These are phyloP conservation scores for Zygotorulaspora danielsina DNA, from an alignment of 805 yeast genomes.

Conservation along the genomic window DNA sequence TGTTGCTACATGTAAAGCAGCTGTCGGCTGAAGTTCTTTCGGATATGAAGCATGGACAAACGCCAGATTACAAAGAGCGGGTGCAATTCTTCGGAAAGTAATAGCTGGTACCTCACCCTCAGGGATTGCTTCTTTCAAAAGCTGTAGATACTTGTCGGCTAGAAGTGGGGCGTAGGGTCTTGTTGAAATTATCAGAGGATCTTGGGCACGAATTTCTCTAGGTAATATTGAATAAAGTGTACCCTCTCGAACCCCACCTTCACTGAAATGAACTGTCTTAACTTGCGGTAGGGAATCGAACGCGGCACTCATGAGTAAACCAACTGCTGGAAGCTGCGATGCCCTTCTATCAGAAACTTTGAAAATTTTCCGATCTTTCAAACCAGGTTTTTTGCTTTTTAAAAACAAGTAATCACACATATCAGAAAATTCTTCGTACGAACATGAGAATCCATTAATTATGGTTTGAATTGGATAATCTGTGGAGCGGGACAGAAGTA, in stretches of 20 bases:
- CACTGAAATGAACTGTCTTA: slow-evolving; percentile 61
- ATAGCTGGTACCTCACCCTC: slow-evolving; percentile 51
- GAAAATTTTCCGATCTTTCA: slow-evolving; percentile 45
- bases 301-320: slow-evolving; percentile 57
- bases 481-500: slow-evolving; percentile 47
- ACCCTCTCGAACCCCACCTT: slow-evolving; percentile 79
- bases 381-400: slow-evolving; percentile 45
- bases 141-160: slow-evolving; percentile 50
- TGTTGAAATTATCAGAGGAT: slow-evolving; percentile 66
- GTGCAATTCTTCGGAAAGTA: slow-evolving; percentile 55
- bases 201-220: slow-evolving; percentile 53
- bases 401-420: slow-evolving; percentile 50
- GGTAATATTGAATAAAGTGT: slow-evolving; percentile 61
- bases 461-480: slow-evolving; percentile 67
- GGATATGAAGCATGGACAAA: slow-evolving; percentile 76
- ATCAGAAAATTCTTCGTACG: slow-evolving; percentile 47
- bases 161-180: slow-evolving; percentile 67
- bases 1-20: slow-evolving; percentile 67
- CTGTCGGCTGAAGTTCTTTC: slow-evolving; percentile 69
- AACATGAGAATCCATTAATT: slow-evolving; percentile 63
- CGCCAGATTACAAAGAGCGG: slow-evolving; percentile 68
- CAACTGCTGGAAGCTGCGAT: slow-evolving; percentile 65
- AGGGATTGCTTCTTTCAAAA: slow-evolving; percentile 57
- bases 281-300: slow-evolving; percentile 57
- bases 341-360: slow-evolving; percentile 64